Base-by-base conservation (phyloP, 257 asterid genomes). In the Linderniella brevidens region DNA sequence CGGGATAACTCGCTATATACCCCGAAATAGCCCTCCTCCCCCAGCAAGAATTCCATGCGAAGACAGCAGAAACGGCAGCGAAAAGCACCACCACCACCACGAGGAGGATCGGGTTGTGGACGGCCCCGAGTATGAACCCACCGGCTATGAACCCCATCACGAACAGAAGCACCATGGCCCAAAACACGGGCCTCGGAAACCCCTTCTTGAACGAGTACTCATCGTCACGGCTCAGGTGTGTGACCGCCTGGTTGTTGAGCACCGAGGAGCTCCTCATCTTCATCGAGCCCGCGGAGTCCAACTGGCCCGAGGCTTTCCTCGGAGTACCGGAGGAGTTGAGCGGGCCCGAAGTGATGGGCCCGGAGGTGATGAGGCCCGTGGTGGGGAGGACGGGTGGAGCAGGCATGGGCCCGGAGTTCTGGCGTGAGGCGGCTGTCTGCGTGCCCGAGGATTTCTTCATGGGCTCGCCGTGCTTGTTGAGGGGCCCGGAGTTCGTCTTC, bases 71-170 rank as follows among this genome's bases (percentile, higher is more conserved):
- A 43, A 77, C 82, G 19, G 69, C 67, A 57, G 79, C 86, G 53
- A 73, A 77, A 39, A 77, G 79, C 19, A 73, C 12, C 36, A 65
- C 74, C 19, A 77, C 82, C 0, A 77, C 82, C 20, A 70, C 74
- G 43, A 77, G 86, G 20, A 77, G 82, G 68, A 77, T 68, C 13
- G 82, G 69, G 61, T 77, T 77, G 46, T 19, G 76, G 53, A 77
- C 86, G 32, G 86, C 82, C 46, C 79, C 86, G 16, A 77, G 77
- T 50, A 77, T 77, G 54, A 77, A 77, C 13, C 82, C 86, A 37
- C 86, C 86, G 52, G 86, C 86, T 55, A 77, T 77, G 61, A 77
- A 73, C 19, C 86, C 86, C 86, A 76, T 76, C 38, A 76, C 72
- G 56, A 76, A 76, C 13, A 76, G 76, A 55, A 76, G 78, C 61